phyloP scores from a whole-genome alignment of 768 basidiomycete species.

The Sarcodon sp. region DNA sequence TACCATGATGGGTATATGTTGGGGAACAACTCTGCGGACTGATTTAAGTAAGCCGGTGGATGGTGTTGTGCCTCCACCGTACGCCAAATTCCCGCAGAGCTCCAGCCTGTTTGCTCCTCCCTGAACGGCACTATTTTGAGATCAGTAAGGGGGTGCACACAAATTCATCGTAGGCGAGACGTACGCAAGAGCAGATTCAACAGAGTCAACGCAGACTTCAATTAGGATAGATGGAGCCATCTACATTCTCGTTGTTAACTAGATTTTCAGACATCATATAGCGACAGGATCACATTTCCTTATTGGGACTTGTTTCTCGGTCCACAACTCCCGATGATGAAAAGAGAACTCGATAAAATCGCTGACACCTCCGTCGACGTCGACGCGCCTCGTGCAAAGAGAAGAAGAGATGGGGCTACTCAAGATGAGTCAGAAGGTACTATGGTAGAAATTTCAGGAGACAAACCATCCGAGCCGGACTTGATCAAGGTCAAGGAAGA shows the following conservation, averaged over 20 bases:
- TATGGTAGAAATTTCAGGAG: constrained; percentile 10
- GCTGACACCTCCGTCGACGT: constrained; percentile 23
- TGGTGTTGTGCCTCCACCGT: constrained; percentile 78
- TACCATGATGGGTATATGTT: constrained; percentile 58
- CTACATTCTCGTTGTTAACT: no score
- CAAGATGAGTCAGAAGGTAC: constrained; percentile 11
- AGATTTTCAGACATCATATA: no score
- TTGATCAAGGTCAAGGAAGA: constrained; percentile 37
- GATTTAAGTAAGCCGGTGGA: constrained; percentile 58
- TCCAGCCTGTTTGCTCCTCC: constrained; percentile 73
- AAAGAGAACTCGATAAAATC: constrained; percentile 33
- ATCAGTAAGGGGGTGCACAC: neutral
- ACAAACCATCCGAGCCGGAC: constrained; percentile 26
- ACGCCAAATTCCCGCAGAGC: constrained; percentile 52
- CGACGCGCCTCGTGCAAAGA: constrained; percentile 36
- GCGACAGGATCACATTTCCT: neutral
- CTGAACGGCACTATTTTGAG: constrained; percentile 39
- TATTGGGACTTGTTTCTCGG: neutral
- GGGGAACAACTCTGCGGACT: constrained; percentile 31
- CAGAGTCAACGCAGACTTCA: constrained; percentile 60
- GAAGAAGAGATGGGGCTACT: constrained; percentile 27
- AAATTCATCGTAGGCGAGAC: constrained; percentile 11
- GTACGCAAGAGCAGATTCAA: constrained; percentile 56
- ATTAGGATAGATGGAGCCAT: neutral
- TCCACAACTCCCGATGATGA: constrained; percentile 23